These are phyloP conservation scores for Hypoxylon intermedium DNA, from an alignment of 495 filamentous ascomycete genomes.

Conservation along the genomic window DNA sequence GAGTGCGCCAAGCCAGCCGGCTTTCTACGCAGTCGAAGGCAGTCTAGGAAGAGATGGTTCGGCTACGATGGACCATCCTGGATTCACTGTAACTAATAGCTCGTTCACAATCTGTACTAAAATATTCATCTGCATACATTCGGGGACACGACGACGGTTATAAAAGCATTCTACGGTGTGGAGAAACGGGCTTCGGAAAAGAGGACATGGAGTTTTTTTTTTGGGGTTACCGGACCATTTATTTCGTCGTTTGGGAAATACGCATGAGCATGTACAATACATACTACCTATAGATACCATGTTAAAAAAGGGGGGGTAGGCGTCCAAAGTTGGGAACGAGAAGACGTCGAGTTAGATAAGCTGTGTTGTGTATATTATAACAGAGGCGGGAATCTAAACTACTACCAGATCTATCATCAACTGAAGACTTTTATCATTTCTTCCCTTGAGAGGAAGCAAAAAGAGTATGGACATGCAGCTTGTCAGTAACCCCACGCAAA, in stretches of 20 bases:
- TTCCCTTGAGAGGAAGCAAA: too few species aligned
- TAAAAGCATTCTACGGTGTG: slow-evolving; percentile 38
- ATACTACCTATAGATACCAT: slow-evolving; percentile 41
- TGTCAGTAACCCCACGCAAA: background rate
- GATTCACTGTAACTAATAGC: slow-evolving; percentile 39
- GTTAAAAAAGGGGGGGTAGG: slow-evolving; percentile 34
- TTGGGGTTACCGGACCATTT: slow-evolving; percentile 30
- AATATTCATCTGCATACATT: slow-evolving; percentile 36
- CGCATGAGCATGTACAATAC: slow-evolving; percentile 39
- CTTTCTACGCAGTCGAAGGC: background rate
- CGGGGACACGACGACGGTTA: slow-evolving; percentile 23
- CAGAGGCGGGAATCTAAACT: background rate
- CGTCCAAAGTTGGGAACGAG: slow-evolving; percentile 22
- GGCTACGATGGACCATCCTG: slow-evolving; percentile 17
- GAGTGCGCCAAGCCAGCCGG: slow-evolving; percentile 8
- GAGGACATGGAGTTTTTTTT: slow-evolving; percentile 41
- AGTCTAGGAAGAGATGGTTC: slow-evolving; percentile 18
- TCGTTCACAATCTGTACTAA: slow-evolving; percentile 34
- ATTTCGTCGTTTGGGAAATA: slow-evolving; percentile 25
- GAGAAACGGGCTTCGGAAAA: slow-evolving; percentile 34
- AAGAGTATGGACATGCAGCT: too few species aligned
- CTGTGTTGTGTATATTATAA: slow-evolving; percentile 15
- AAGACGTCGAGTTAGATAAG: slow-evolving; percentile 5
- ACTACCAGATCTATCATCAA: too few species aligned
- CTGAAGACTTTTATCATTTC: too few species aligned